Evolutionary conservation across 2,329 filamentous ascomycete species (phyloP), one percentile per base, ranked within the genome.

Genomic region (Xylariales sp.): DNA sequence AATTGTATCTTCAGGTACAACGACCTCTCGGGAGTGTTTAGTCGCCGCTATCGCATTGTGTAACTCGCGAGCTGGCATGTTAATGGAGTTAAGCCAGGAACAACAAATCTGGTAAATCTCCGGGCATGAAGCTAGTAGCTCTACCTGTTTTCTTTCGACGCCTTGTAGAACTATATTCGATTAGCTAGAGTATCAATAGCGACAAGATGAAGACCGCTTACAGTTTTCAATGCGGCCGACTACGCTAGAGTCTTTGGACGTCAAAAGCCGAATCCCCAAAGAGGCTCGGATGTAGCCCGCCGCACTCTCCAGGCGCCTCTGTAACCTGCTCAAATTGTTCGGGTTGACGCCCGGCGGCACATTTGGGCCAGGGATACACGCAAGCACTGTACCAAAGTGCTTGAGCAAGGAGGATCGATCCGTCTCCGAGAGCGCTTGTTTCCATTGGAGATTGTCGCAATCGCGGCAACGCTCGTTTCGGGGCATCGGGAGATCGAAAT

Each of bases 401-500:
- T 49, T 62, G 30, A 64, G 64, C 55, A 66, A 50, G 3, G 52
- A 46, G 5, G 55, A 48, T 57, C 55, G 55, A 32, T 63, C 53
- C 7, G 28, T 36, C 2, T 64, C 34, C 7, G 64, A 48, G 3
- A 69, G 28, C 12, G 64, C 56, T 12, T 63, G 46, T 7, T 53
- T 63, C 65, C 64, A 75, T 23, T 58, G 63, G 12, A 28, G 8
- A 53, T 74, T 66, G 46, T 75, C 57, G 72, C 73, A 77, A n/a
- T 78, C 74, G 46, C 73, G 69, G 57, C 72, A 77, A 28, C 75
- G 73, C 39, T 71, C 32, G 52, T 65, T 67, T n/a, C 65, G 54
- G 3, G 73, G 71, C 23, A 62, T 49, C 3, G 70, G 66, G 7
- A 78, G 64, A 36, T 55, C 58, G 18, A 74, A 67, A 34, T 72